Evolutionary conservation across 2,329 filamentous ascomycete species (phyloP).

Genomic region (Neonectria magnoliae): DNA sequence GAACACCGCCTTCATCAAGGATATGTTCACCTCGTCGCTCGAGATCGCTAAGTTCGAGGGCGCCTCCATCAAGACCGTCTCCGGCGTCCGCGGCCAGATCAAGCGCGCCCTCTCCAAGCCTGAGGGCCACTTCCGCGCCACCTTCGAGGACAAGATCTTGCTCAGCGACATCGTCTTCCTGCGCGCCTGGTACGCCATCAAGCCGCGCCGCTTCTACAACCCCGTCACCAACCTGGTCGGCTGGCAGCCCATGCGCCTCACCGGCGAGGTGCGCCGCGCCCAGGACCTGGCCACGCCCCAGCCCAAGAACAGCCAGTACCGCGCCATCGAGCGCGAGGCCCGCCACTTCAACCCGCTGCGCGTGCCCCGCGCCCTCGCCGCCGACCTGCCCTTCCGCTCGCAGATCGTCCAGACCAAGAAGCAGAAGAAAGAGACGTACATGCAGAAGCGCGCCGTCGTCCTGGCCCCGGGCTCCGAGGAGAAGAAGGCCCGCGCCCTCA

Average conservation of each 20-base stretch:
- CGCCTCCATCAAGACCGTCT: conserved; percentile 94
- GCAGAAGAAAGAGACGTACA: conserved; percentile 84
- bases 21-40: conserved; percentile 94
- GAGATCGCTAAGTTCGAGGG: conserved; percentile 99
- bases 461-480: conserved; percentile 83
- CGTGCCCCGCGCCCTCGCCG: conserved; percentile 82
- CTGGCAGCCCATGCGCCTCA: conserved; percentile 94
- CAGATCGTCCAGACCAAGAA: conserved; percentile 86
- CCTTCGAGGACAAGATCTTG: conserved; percentile 98
- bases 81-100: conserved; percentile 94
- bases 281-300: conserved; percentile 80
- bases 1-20: conserved; percentile 98
- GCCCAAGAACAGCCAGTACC: conserved; percentile 87
- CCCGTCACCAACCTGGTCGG: conserved; percentile 92
- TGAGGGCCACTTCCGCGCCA: conserved; percentile 94
- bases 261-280: conserved; percentile 86
- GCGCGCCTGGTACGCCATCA: conserved; percentile 95
- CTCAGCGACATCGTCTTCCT: conserved; percentile 97
- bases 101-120: conserved; percentile 94
- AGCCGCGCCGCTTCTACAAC: conserved; percentile 96
- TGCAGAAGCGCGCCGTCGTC: conserved; percentile 96
- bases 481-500: conserved; percentile 84
- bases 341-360: conserved; percentile 83
- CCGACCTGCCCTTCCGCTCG: conserved; percentile 89
- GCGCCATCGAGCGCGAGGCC: conserved; percentile 69